A percentile compares a stretch with the other conserved stretches of the same genome.
phyloP scores from a whole-genome alignment of 75 land plant genomes.

The Pinus albicaulis region DNA sequence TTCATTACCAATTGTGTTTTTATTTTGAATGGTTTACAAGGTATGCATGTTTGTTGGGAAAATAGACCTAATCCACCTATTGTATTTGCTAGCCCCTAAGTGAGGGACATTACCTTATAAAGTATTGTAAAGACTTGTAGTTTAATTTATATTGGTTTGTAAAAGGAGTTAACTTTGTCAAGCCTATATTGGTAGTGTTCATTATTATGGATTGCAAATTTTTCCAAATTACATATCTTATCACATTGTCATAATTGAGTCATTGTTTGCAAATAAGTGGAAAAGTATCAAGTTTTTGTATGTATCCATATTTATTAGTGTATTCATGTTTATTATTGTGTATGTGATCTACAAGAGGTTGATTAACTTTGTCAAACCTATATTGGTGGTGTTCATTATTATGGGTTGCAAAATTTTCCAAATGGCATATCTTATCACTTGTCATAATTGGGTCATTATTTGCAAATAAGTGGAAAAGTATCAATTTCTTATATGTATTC shows the following conservation, averaged over 20 bases:
- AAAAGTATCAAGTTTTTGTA: conserved; percentile 5
- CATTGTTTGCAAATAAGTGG: neutral
- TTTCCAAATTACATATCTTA: neutral
- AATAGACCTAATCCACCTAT: neutral
- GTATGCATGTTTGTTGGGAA: neutral
- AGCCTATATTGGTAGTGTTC: too few relatives aligned
- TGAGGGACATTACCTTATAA: conserved; percentile 1
- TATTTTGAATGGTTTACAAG: neutral
- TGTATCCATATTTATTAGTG: neutral
- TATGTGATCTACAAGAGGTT: too few relatives aligned
- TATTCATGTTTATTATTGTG: too few relatives aligned
- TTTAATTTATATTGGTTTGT: conserved; percentile 2
- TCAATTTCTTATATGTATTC: too few relatives aligned
- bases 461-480: too few relatives aligned
- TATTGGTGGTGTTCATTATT: too few relatives aligned
- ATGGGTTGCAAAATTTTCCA: too few relatives aligned
- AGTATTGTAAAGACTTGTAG: neutral
- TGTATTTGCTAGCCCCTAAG: neutral
- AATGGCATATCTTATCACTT: too few relatives aligned
- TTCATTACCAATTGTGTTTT: neutral
- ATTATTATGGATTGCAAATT: too few relatives aligned
- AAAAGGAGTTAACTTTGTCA: neutral
- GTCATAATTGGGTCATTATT: too few relatives aligned
- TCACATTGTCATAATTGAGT: neutral
- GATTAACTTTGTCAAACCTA: too few relatives aligned